Evolutionary conservation across 2,329 filamentous ascomycete species (phyloP).

Genomic region (Fusarium avenaceum): DNA sequence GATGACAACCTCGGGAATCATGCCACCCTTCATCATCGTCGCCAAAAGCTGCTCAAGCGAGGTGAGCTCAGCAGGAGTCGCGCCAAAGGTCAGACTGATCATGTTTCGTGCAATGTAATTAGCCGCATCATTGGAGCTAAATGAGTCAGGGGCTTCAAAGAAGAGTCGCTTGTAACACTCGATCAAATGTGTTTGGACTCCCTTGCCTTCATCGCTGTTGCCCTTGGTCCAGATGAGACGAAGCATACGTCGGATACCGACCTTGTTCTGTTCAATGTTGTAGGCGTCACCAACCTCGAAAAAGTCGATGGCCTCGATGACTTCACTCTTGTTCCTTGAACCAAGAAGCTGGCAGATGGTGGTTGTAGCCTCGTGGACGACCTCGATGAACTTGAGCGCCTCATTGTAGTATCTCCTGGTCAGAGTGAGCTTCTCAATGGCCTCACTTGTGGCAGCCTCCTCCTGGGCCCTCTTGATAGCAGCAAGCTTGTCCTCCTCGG

Average conservation of each 20-base stretch:
- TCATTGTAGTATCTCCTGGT: constrained; percentile 94
- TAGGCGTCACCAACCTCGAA: constrained; percentile 96
- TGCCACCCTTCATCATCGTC: constrained; percentile 96
- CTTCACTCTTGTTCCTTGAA: constrained; percentile 97
- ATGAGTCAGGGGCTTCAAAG: constrained; percentile 92
- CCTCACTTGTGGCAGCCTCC: constrained; percentile 89
- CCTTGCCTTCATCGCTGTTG: constrained; percentile 98
- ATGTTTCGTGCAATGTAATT: constrained; percentile 98
- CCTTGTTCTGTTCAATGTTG: constrained; percentile 92
- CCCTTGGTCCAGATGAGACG: constrained; percentile 99
- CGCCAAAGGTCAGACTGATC: constrained; percentile 97
- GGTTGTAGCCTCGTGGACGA: constrained; percentile 84
- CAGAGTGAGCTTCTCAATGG: constrained; percentile 87
- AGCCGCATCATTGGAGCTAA: constrained; percentile 88
- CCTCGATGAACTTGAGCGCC: constrained; percentile 92
- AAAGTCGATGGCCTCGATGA: constrained; percentile 99
- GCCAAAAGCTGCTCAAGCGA: constrained; percentile 94
- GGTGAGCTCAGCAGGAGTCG: constrained; percentile 93
- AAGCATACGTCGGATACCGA: constrained; percentile 94
- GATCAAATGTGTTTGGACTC: constrained; percentile 95
- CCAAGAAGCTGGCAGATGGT: constrained; percentile 89
- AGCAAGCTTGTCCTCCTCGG: constrained; percentile 80
- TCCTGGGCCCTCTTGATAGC: constrained; percentile 84
- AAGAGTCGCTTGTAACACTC: constrained; percentile 97
- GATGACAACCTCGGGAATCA: constrained; percentile 87